Percentiles rank a stretch among this genome's conserved stretches.
These are phyloP conservation scores for Draba incana DNA, from an alignment of 345 rosid genomes.

Conservation along the genomic window DNA sequence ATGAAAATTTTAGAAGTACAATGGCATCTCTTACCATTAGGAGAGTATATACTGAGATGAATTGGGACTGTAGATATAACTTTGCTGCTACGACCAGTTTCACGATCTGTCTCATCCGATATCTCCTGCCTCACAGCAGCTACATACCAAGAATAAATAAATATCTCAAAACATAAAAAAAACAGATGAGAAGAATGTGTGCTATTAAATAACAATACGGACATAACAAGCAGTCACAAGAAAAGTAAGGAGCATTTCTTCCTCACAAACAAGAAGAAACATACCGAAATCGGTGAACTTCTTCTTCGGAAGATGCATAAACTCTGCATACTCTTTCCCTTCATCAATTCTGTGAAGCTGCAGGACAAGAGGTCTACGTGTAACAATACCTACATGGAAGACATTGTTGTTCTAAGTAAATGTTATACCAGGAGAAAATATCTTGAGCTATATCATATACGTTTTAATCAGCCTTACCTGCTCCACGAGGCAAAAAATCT, in stretches of 20 bases:
- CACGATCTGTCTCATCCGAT: slow-evolving; percentile 93
- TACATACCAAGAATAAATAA: slow-evolving; percentile 41
- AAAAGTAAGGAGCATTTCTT: neutral
- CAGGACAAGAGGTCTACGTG: slow-evolving; percentile 94
- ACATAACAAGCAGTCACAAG: neutral
- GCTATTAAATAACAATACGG: neutral
- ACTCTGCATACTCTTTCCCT: slow-evolving; percentile 93
- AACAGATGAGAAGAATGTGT: slow-evolving; percentile 1
- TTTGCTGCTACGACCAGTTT: slow-evolving; percentile 83
- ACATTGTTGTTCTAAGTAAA: slow-evolving; percentile 19
- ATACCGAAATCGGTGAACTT: slow-evolving; percentile 88
- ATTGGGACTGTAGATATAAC: slow-evolving; percentile 86
- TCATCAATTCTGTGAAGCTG: slow-evolving; percentile 92
- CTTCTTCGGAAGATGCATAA: slow-evolving; percentile 93
- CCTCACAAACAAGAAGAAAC: neutral
- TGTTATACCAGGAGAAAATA: neutral
- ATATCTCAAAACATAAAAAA: slow-evolving; percentile 22
- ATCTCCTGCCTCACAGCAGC: slow-evolving; percentile 93
- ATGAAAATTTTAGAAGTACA: neutral
- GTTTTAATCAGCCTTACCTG: slow-evolving; percentile 52
- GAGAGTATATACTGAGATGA: slow-evolving; percentile 92
- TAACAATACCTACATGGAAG: slow-evolving; percentile 80
- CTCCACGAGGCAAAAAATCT: slow-evolving; percentile 96
- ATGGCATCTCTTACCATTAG: slow-evolving; percentile 67
- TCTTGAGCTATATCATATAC: slow-evolving; percentile 8